These are phyloP conservation scores for Sphagnurus paluster DNA, from an alignment of 1,284 basidiomycete species.

Conservation along the genomic window DNA sequence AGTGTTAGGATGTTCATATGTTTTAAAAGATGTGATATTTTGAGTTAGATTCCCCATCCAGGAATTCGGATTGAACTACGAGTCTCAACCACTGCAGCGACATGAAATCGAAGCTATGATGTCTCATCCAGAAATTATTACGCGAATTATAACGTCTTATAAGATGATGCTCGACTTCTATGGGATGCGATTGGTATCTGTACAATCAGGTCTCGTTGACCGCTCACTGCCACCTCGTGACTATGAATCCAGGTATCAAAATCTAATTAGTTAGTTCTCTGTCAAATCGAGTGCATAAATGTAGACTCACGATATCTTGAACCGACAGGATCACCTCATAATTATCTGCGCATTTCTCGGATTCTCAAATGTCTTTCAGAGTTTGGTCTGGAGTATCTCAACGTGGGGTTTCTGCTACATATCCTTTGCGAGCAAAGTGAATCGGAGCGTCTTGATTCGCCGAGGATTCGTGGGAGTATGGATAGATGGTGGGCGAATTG, in stretches of 20 bases:
- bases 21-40: not conserved
- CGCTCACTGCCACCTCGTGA: conserved; percentile 46
- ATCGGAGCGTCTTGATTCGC: conserved; percentile 48
- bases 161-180: conserved; percentile 75
- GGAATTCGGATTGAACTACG: conserved; percentile 69
- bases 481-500: conserved; percentile 80
- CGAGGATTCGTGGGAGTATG: conserved; percentile 58
- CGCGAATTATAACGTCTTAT: conserved; percentile 61
- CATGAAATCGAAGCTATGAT: conserved; percentile 68
- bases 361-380: conserved; percentile 78
- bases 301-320: conserved; percentile 5
- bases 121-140: conserved; percentile 45
- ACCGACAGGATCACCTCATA: conserved; percentile 60
- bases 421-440: conserved; percentile 72
- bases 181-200: conserved; percentile 61
- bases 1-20: conserved; percentile 34
- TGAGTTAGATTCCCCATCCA: conserved; percentile 60
- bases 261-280: conserved; percentile 62
- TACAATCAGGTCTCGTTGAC: conserved; percentile 56
- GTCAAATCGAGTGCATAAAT: not conserved
- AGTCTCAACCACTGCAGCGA: conserved; percentile 62
- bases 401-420: conserved; percentile 68
- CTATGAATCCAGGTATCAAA: conserved; percentile 53
- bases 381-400: conserved; percentile 60
- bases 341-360: conserved; percentile 76